A percentile compares a stretch with the other conserved stretches of the same genome.
Conservation (phyloP, 768 basidiomycete genomes). For the Coprinellus micaceus region DNA sequence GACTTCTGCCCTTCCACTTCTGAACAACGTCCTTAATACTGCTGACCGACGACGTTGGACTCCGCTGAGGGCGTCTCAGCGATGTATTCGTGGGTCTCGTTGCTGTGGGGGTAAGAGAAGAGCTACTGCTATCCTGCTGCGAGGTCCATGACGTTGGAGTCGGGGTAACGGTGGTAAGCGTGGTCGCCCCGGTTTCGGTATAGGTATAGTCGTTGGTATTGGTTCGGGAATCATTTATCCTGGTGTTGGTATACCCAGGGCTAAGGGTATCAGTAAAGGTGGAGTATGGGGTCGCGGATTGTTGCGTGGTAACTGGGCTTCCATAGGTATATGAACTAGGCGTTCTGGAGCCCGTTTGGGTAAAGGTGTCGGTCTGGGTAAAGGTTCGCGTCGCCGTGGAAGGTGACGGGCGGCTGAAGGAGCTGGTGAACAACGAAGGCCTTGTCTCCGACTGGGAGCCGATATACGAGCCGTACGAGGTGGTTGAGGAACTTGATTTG, state of each 20-base stretch:
- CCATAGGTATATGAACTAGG: conserved; percentile 9
- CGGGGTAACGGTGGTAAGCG: conserved; percentile 42
- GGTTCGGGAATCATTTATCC: conserved; percentile 22
- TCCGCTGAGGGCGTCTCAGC: conserved; percentile 53
- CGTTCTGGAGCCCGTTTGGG: conserved; percentile 15
- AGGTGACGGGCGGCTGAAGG: conserved; percentile 10
- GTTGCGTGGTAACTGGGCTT: conserved; percentile 20
- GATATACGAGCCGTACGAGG: conserved; percentile 24
- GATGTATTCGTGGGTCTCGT: background rate
- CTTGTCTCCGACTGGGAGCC: conserved; percentile 11
- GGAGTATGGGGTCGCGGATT: conserved; percentile 28
- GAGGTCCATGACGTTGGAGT: conserved; percentile 21
- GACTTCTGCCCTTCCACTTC: conserved; percentile 77
- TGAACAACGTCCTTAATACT: conserved; percentile 78
- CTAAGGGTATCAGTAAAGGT: conserved; percentile 38
- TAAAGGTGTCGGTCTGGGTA: conserved; percentile 15
- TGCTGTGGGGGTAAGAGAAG: background rate
- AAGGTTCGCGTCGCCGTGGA: conserved; percentile 13
- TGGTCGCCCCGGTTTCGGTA: conserved; percentile 39
- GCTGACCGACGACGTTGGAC: conserved; percentile 67
- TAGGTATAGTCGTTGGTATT: conserved; percentile 24
- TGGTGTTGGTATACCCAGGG: conserved; percentile 28
- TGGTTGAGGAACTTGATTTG: conserved; percentile 37
- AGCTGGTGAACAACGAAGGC: conserved; percentile 18
- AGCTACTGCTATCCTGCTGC: background rate